Evolutionary conservation across 176 grass and related monocot genomes (phyloP).

Genomic region (Oryza australiensis): DNA sequence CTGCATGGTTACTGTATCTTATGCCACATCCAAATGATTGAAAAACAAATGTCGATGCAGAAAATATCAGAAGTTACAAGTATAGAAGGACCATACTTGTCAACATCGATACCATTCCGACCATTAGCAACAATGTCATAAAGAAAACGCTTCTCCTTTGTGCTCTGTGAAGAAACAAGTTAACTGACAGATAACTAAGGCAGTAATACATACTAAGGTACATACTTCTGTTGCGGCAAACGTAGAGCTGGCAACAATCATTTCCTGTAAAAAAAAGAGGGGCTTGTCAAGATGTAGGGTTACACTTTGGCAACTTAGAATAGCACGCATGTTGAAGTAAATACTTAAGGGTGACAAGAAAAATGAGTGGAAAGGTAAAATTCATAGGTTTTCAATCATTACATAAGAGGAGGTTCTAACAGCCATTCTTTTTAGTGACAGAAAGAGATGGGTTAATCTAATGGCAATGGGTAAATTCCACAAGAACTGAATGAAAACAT

Average conservation of each 20-base stretch:
- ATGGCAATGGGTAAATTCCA: not conserved
- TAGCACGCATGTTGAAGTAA: not conserved
- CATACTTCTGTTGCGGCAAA: conserved; percentile 53
- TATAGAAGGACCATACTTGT: conserved; percentile 65
- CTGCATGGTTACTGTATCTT: conserved; percentile 53
- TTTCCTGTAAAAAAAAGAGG: conserved; percentile 48
- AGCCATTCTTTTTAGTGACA: not conserved
- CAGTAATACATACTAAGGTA: conserved; percentile 14
- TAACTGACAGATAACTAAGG: not conserved
- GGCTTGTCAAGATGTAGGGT: not conserved
- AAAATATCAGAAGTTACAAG: conserved; percentile 20
- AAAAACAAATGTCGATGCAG: not conserved
- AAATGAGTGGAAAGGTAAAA: no score
- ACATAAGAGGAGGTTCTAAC: not conserved
- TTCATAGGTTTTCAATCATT: no score
- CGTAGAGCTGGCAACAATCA: conserved; percentile 86
- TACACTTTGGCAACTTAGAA: not conserved
- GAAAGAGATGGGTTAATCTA: not conserved
- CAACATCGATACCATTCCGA: conserved; percentile 95
- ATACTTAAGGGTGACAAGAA: not conserved
- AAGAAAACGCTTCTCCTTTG: conserved; percentile 81
- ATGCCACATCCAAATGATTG: conserved; percentile 37
- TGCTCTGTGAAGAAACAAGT: conserved; percentile 52
- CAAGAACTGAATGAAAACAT: conserved; percentile 3
- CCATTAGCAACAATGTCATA: conserved; percentile 99